Evolutionary conservation across 2,329 filamentous ascomycete genomes (phyloP).

Genomic region (Microcyclospora tardicrescens): DNA sequence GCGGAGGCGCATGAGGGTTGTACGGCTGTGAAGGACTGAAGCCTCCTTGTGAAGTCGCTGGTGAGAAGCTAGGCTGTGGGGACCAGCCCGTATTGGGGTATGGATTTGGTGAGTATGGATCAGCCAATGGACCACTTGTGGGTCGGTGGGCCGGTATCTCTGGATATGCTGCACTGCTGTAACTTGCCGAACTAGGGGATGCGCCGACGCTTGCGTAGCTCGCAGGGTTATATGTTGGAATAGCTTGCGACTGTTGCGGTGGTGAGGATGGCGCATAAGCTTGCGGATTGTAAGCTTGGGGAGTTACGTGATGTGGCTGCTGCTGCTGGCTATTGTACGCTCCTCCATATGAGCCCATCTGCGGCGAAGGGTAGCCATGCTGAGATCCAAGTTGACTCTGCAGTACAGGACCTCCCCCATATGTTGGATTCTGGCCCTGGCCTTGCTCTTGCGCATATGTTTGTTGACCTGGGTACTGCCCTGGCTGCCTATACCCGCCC

Average conservation of each 20-base stretch:
- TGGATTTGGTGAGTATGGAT: slow-evolving; percentile 7
- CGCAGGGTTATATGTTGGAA: slow-evolving; percentile 32
- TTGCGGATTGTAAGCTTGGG: slow-evolving; percentile 58
- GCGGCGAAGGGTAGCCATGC: slow-evolving; percentile 4
- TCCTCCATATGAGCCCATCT: slow-evolving; percentile 2
- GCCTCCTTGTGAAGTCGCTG: slow-evolving; percentile 13
- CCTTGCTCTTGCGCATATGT: slow-evolving; percentile 12
- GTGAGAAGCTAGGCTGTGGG: slow-evolving; percentile 10
- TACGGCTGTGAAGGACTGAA: slow-evolving; percentile 5
- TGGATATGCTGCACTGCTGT: slow-evolving; percentile 13
- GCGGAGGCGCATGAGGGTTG: slow-evolving; percentile 10
- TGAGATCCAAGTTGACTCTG: slow-evolving; percentile 11
- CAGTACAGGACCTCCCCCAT: slow-evolving; percentile 18
- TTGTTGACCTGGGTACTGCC: slow-evolving; percentile 14
- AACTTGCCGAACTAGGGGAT: slow-evolving; percentile 1
- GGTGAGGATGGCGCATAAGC: slow-evolving; percentile 36
- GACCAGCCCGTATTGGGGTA: slow-evolving; percentile 11
- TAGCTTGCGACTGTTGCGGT: slow-evolving; percentile 23
- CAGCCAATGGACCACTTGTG: slow-evolving; percentile 16
- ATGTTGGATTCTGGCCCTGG: background rate
- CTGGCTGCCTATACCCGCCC: slow-evolving; percentile 10
- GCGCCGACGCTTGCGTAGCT: slow-evolving; percentile 27
- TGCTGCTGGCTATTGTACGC: slow-evolving; percentile 24
- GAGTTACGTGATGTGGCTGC: slow-evolving; percentile 24
- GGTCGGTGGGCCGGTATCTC: slow-evolving; percentile 11